Evolutionary conservation across 75 land plant genomes (phyloP), one percentile per base, ranked within the genome.

Genomic region (Sequoiadendron giganteum): DNA sequence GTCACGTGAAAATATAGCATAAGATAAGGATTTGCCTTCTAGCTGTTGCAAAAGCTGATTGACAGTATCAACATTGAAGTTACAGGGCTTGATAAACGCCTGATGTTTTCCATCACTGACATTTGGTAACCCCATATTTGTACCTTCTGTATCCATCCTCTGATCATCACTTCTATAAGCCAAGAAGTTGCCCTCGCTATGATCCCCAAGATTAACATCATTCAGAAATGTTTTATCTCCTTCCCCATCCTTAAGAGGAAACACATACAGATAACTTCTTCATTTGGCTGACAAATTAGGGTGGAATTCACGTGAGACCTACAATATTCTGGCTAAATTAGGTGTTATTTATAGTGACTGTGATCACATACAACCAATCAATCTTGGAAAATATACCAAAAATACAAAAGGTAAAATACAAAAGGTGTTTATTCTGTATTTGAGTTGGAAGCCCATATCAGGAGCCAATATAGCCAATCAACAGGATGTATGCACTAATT

Each of bases 221-320:
- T 47, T n/a, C 16, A 0, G 32, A 47, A n/a, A 28, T 47, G 34
- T 25, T 34, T 85, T 16, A 40, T 73, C 52, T 48, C 85, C 76
- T 32, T 91, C 90, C 65, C 83, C 85, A 65, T 90, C 88, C 56
- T 86, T 86, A 6, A 95, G 88, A 36, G 97, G 97, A 32, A 94
- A 90, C 45, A 96, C 95, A 90, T 96, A 96, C 7, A 96, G 61
- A 89, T 96, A 96, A 6, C 91, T 94, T 87, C 97, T 93, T 96
- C 97, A 96, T 85, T 95, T 92, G 19, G 97, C 96, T 77, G 94
- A 93, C 85, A 96, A 96, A 87, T 95, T 96, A 38, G 97, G 97
- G 90, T 96, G 97, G 81, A 96, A 96, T n/a, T 30, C 76, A 39
- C 97, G 93, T 68, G 96, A 89, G 18, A 95, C 94, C 97, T 96